phyloP scores from a whole-genome alignment of 2,329 filamentous ascomycete genomes.

The Trichoderma koningii region DNA sequence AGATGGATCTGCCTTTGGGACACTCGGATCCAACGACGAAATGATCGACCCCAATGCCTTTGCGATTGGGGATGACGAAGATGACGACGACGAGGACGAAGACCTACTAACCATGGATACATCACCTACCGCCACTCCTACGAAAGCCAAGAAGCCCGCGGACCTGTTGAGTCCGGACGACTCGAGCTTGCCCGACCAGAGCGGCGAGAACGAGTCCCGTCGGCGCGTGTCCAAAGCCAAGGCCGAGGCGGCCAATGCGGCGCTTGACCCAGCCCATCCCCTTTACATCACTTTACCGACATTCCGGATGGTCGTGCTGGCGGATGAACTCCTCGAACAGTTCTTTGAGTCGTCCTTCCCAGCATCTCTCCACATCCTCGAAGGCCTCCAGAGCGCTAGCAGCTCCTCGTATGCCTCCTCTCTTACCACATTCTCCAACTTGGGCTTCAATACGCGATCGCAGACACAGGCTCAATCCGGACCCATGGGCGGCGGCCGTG shows the following conservation, averaged over 20 bases:
- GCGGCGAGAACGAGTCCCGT: constrained; percentile 31
- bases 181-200: constrained; percentile 27
- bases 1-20: constrained; percentile 38
- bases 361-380: constrained; percentile 84
- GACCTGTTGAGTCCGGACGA: constrained; percentile 41
- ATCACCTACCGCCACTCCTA: constrained; percentile 47
- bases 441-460: constrained; percentile 56
- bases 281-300: constrained; percentile 95
- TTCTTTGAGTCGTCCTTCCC: constrained; percentile 98
- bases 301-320: constrained; percentile 97
- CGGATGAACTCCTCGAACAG: constrained; percentile 91
- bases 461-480: constrained; percentile 44
- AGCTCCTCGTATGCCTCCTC: constrained; percentile 53
- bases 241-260: constrained; percentile 80
- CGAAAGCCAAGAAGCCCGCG: constrained; percentile 46
- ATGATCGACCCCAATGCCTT: constrained; percentile 57
- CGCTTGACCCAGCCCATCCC: constrained; percentile 88
- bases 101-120: constrained; percentile 64
- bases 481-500: constrained; percentile 60
- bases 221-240: constrained; percentile 62
- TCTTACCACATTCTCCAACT: constrained; percentile 81
- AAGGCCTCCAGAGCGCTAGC: constrained; percentile 51
- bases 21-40: constrained; percentile 27
- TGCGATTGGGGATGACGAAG: constrained; percentile 73
- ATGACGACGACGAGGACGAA: constrained; percentile 61